Evolutionary conservation across 805 yeast genomes (phyloP), one percentile per base, ranked within the genome.

Genomic region (Candida parachauliodes): DNA sequence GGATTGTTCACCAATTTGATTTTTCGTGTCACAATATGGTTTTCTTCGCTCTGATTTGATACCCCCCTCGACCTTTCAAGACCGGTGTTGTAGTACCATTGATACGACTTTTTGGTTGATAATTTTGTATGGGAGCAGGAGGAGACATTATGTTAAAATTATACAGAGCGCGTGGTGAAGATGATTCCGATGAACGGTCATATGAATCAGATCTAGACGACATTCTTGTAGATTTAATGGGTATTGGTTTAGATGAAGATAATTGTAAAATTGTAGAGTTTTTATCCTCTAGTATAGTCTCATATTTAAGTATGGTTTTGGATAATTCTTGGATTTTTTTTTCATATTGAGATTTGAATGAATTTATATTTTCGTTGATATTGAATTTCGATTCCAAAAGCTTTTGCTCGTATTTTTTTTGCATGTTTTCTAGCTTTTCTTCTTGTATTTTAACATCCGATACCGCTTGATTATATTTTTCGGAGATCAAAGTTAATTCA

Each of bases 51-150:
- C 73, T 45, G 46, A 65, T 68, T 41, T 68, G 73, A 43, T 62
- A 63, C 0, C 73, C 73, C 2, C 73, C 73, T 42, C 73, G 57
- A 9, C 73, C 73, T 41, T 55, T 60, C 32, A 68, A 46, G 7
- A 61, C 62, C 0, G 72, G 70, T n/a, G 42, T 49, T 16, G 39
- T 52, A 6, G 44, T 27, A 15, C 7, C 15, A 10, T n/a, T 27
- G 14, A 45, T 40, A 15, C 42, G 18, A 24, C 44, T 32, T 15
- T 34, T 28, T n/a, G 41, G 32, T 16, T 23, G 39, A n/a, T 32
- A 37, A 32, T 34, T 34, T 17, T 32, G 19, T 34, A 40, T 19
- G 2, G 42, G 33, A n/a, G 40, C 36, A 14, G 45, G 36, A 18
- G 29, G 5, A 11, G 34, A 19, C 26, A 26, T 17, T 4, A 25